These are phyloP conservation scores for Xylaria nigripes DNA, from an alignment of 495 filamentous ascomycete species.

Conservation along the genomic window DNA sequence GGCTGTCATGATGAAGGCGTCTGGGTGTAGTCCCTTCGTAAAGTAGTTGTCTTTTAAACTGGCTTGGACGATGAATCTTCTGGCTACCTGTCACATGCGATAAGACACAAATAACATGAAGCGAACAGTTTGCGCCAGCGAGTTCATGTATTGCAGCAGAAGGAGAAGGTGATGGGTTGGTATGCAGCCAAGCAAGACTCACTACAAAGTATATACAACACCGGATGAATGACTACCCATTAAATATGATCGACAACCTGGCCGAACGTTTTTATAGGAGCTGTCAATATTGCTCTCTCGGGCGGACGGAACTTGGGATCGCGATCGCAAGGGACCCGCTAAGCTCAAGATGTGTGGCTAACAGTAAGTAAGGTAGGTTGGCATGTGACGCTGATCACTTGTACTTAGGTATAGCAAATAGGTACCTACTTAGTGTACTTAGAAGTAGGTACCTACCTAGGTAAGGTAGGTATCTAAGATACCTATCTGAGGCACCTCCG, in stretches of 20 bases:
- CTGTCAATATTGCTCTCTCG: neutral
- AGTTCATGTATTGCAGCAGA: no score
- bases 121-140: no score
- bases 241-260: neutral
- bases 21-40: neutral
- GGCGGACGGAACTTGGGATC: slow-evolving; percentile 1
- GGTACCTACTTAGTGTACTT: no score
- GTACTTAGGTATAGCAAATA: no score
- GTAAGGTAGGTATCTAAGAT: no score
- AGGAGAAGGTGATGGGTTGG: no score
- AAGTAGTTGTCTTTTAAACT: neutral
- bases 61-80: neutral
- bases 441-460: no score
- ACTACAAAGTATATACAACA: no score
- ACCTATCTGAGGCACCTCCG: no score
- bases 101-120: neutral
- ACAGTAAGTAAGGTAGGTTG: neutral
- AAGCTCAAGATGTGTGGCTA: neutral
- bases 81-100: neutral
- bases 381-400: neutral
- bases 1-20: slow-evolving; percentile 19
- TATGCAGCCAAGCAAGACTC: no score
- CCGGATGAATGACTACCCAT: no score
- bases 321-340: slow-evolving; percentile 4
- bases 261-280: neutral